Base-by-base conservation (phyloP, 2,329 filamentous ascomycete species). In the Thelonectria discophora region DNA sequence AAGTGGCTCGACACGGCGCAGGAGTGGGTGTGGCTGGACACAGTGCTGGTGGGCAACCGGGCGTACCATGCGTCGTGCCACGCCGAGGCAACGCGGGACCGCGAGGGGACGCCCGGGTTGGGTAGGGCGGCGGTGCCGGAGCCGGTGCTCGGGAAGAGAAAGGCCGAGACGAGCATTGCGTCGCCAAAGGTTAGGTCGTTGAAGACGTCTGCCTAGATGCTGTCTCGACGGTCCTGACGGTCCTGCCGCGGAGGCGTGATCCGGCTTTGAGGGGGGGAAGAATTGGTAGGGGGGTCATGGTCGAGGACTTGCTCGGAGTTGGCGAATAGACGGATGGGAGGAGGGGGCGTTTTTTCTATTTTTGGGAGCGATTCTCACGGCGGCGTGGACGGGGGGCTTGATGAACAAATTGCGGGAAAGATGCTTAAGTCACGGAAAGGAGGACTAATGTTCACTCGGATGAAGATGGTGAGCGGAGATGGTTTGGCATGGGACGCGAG, bases 21-120 rank as follows among this genome's bases (percentile, higher is more conserved):
- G 77, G 94, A 99, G 73, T 98, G 94, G 86, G 94, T 99, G 42
- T 98, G 95, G 92, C 90, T 93, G 76, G 94, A 99, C 76, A 92
- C 94, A 1, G 83, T 91, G 52, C 86, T 90, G 66, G 87, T 96
- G 30, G 91, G 91, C 37, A 87, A 85, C 58, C 88, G 92, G 65
- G 90, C 95, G 15, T 98, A 93, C 72, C 95, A 99, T 76, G 93
- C 90, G 11, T 96, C 89, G 56, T 99, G 95, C 75, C 92, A 94
- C 75, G 86, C 88, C 17, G 94, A 97, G 78, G 90, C 92, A 32
- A 90, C 86, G 37, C 90, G 88, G 72, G 88, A 90, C 66, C 84
- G 85, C 8, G 82, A 80, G 46, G 78, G 74, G 27, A 81, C 79
- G 13, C 79, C 79, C 11, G 69, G 66, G 55, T 73, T 78, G 3